These are phyloP conservation scores for Penicillium robsamsonii DNA, from an alignment of 495 filamentous ascomycete species.

Conservation along the genomic window DNA sequence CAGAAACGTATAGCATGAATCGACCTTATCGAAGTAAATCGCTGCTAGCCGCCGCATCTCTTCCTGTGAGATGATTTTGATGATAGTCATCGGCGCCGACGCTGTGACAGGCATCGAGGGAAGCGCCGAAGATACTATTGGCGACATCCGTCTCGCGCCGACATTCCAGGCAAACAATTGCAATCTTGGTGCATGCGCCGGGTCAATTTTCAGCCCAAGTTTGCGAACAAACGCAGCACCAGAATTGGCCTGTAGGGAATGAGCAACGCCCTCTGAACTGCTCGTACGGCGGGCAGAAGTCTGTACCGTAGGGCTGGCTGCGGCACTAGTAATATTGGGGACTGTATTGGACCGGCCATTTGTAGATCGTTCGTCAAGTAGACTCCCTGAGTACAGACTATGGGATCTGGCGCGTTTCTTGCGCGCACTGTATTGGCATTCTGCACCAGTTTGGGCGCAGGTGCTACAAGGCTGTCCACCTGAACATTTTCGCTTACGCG, in stretches of 20 bases:
- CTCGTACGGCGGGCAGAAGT: conserved; percentile 8
- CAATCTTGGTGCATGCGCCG: conserved; percentile 48
- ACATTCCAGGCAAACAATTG: conserved; percentile 59
- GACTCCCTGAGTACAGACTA: conserved; percentile 13
- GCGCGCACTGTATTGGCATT: conserved; percentile 47
- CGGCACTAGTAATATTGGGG: conserved; percentile 1
- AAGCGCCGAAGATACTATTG: conserved; percentile 10
- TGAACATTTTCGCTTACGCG: conserved; percentile 56
- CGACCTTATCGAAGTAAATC: conserved; percentile 51
- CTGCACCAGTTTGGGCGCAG: conserved; percentile 46
- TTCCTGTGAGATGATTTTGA: conserved; percentile 39
- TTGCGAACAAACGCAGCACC: conserved; percentile 55
- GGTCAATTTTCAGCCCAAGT: conserved; percentile 51
- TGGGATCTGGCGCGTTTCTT: conserved; percentile 30
- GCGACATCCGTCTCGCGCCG: conserved; percentile 37
- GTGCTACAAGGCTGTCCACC: conserved; percentile 51
- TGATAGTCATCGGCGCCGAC: conserved; percentile 24
- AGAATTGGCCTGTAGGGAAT: conserved; percentile 51
- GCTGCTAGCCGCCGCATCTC: conserved; percentile 40
- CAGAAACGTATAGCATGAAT: conserved; percentile 51
- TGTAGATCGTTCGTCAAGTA: conserved; percentile 18
- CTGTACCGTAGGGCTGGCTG: conserved; percentile 14
- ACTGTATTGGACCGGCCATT: conserved; percentile 15
- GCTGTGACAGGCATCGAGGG: conserved; percentile 9
- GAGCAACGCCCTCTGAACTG: neutral